A percentile compares a stretch with the other conserved stretches of the same genome.
Conservation (phyloP, 2,329 filamentous ascomycete species). For the Bimuria novae-zelandiae region DNA sequence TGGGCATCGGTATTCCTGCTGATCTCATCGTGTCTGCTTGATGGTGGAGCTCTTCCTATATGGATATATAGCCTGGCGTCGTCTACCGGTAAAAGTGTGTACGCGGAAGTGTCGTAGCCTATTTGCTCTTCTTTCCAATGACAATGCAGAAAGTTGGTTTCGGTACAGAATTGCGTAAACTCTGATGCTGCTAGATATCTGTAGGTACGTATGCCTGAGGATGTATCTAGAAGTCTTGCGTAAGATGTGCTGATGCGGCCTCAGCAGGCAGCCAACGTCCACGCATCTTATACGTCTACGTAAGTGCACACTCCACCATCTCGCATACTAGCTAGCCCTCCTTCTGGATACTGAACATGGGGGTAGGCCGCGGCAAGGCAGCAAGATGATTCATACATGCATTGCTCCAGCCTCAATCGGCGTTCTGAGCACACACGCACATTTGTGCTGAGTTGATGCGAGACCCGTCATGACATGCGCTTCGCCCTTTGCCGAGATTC, state of each 20-base stretch:
- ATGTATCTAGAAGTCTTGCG: too few species aligned
- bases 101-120: neutral
- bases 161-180: too few species aligned
- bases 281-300: conserved; percentile 17
- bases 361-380: neutral
- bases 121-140: neutral
- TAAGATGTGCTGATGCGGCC: conserved; percentile 15
- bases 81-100: neutral
- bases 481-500: too few species aligned
- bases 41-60: too few species aligned
- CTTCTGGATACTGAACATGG: neutral
- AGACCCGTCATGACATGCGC: too few species aligned
- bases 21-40: neutral
- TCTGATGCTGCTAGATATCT: neutral
- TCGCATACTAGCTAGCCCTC: neutral
- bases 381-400: conserved; percentile 6
- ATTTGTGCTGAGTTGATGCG: too few species aligned
- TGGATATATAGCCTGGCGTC: neutral
- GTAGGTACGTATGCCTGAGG: neutral
- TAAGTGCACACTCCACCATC: neutral
- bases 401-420: too few species aligned
- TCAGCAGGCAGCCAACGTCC: conserved; percentile 6
- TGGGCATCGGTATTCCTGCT: neutral
- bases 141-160: too few species aligned
- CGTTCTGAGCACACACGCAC: too few species aligned